A percentile compares a stretch with the other conserved stretches of the same genome.
These are phyloP conservation scores for Fusarium ambrosium DNA, from an alignment of 2,329 filamentous ascomycete genomes.

Conservation along the genomic window DNA sequence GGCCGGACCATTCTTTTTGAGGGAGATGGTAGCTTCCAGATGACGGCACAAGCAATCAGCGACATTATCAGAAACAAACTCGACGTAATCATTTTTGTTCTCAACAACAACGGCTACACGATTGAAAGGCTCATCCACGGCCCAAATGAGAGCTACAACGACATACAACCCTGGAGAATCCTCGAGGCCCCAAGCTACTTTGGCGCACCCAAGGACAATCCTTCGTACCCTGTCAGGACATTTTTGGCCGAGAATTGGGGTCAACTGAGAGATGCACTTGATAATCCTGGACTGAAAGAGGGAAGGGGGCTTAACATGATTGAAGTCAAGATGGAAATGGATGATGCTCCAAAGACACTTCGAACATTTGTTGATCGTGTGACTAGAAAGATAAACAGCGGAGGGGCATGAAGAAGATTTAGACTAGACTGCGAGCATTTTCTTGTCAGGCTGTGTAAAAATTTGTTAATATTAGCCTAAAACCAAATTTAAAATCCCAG, in stretches of 20 bases:
- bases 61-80: background rate
- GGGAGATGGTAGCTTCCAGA: background rate
- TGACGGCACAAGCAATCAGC: background rate
- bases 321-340: background rate
- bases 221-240: background rate
- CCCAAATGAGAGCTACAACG: background rate
- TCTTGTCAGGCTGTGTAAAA: background rate
- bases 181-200: background rate
- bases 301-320: background rate
- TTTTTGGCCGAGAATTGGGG: background rate
- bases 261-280: background rate
- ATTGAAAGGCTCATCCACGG: background rate
- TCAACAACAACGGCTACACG: background rate
- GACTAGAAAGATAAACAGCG: background rate
- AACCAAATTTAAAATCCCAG: background rate
- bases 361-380: background rate
- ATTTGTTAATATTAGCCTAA: background rate
- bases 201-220: background rate
- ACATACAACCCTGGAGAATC: background rate
- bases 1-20: background rate
- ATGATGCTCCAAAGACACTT: background rate
- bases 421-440: background rate
- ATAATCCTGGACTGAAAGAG: background rate
- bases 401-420: background rate
- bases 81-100: background rate